These are phyloP conservation scores for Colletotrichum chrysophilum DNA, from an alignment of 2,329 filamentous ascomycete species.

Conservation along the genomic window DNA sequence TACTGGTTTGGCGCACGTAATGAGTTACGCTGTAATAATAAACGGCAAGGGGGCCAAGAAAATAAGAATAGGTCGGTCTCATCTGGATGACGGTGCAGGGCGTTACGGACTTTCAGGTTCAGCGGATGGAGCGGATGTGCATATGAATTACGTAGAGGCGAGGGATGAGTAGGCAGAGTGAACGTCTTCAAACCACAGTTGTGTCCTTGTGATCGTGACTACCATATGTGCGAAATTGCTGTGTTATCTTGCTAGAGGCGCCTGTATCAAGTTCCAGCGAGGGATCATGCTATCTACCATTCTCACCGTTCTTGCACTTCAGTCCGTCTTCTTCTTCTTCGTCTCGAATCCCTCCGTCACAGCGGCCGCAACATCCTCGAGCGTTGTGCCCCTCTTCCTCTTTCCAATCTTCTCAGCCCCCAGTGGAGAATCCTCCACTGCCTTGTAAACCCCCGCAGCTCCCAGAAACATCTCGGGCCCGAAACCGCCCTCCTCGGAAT, in stretches of 20 bases:
- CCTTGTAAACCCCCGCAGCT: constrained; percentile 65
- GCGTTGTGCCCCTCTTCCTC: constrained; percentile 59
- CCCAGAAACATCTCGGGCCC: constrained; percentile 58
- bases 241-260: background rate
- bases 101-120: background rate
- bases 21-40: background rate
- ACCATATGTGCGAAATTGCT: background rate
- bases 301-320: background rate
- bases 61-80: background rate
- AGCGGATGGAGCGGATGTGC: background rate
- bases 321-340: constrained; percentile 45
- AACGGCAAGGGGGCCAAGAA: background rate
- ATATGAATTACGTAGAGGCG: background rate
- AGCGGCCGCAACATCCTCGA: constrained; percentile 60
- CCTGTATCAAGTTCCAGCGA: background rate
- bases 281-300: background rate
- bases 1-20: background rate
- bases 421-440: constrained; percentile 65
- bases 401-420: constrained; percentile 63
- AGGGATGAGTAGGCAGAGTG: background rate
- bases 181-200: background rate
- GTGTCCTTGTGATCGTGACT: background rate
- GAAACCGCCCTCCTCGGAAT: constrained; percentile 70
- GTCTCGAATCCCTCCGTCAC: constrained; percentile 52
- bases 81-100: background rate